Evolutionary conservation across 495 filamentous ascomycete species (phyloP), one percentile per base, ranked within the genome.

Genomic region (Articulospora tetracladia): DNA sequence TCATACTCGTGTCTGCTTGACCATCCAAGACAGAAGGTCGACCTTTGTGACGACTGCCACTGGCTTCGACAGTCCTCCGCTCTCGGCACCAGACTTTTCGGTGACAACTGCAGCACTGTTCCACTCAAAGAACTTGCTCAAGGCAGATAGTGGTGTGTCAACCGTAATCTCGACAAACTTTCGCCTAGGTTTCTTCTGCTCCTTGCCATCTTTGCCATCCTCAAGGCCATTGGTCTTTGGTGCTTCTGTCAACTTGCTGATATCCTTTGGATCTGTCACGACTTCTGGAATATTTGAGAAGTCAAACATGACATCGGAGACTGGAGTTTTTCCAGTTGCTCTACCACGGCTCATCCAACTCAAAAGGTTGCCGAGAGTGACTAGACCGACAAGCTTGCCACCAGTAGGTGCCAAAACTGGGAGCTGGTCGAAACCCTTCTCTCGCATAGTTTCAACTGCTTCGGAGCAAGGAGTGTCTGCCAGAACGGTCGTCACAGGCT

Each of bases 91-190:
- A 22, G 61, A 69, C 61, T 72, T 75, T 71, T 97, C 91, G 13
- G 92, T 98, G 1, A 98, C 91, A 52, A 98, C 82, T 1, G 94
- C 95, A 15, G 94, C 92, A 68, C 88, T 92, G 72, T 98, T 98
- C 90, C 95, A 97, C 73, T 97, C 93, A 66, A 98, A 91, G 76
- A 98, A 98, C 53, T 87, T 82, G 71, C 89, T 92, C 36, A 98
- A 76, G 41, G 89, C 89, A 56, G 82, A 83, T 30, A 98, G 74
- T 11, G 89, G 89, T 11, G 94, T 98, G 59, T 96, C 90, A 69
- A 89, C 74, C 4, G 95, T 97, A 67, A 98, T 97, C 76, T 97
- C 89, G 24, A 97, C 86, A 70, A 94, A 98, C 70, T 87, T 87
- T 63, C 87, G 81, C 68, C 79, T 77, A 53, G 73, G 79, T 3